These are phyloP conservation scores for Sideroxylon spinosum DNA, from an alignment of 179 eudicot species.

Conservation along the genomic window DNA sequence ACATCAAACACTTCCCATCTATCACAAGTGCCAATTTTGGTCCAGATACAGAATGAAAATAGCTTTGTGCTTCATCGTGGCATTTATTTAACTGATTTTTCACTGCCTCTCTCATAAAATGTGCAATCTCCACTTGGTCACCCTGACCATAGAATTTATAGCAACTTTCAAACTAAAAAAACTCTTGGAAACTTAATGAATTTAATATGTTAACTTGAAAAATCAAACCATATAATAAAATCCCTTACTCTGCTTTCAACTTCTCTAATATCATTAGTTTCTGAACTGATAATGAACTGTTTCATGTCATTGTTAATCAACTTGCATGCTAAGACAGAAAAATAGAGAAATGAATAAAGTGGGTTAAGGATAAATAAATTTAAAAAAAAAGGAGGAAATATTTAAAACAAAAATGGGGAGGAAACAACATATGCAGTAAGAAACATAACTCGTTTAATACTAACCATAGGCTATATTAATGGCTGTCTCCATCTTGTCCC, in stretches of 20 bases:
- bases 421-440: constrained; percentile 13
- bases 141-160: constrained; percentile 41
- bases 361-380: not conserved
- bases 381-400: no score
- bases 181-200: not conserved
- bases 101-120: constrained; percentile 55
- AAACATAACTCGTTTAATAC: constrained; percentile 14
- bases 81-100: constrained; percentile 60
- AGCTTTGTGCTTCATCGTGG: constrained; percentile 65
- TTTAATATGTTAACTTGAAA: constrained; percentile 1
- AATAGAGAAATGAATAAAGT: not conserved
- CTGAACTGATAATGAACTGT: constrained; percentile 88
- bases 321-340: constrained; percentile 70
- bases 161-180: constrained; percentile 5
- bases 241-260: constrained; percentile 73
- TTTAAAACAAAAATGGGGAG: no score
- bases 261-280: constrained; percentile 84
- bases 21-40: constrained; percentile 80
- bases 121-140: constrained; percentile 87
- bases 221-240: not conserved
- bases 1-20: constrained; percentile 97
- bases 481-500: constrained; percentile 99
- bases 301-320: constrained; percentile 89
- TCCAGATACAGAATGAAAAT: constrained; percentile 40
- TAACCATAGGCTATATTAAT: constrained; percentile 96